Evolutionary conservation across 768 basidiomycete genomes (phyloP), one percentile per base, ranked within the genome.

Genomic region (Kwoniella botswanensis): DNA sequence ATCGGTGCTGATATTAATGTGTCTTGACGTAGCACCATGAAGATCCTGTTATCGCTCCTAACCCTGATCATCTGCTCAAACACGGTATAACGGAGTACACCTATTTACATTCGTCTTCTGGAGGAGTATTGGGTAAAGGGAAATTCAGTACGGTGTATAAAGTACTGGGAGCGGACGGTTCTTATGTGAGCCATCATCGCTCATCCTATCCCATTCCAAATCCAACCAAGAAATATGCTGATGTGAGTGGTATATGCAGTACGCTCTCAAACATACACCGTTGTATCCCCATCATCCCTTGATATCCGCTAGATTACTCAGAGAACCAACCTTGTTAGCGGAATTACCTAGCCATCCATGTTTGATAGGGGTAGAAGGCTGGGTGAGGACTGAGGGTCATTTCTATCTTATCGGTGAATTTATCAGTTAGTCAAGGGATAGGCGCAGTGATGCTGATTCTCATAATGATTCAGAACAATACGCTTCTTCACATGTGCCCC

Each of bases 231-330:
- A 17, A 18, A 1, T 26, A 41, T 21, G 12, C 15, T 7, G 15
- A 21, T 26, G 17, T 41, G 13, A 21, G 6, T 4, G 22, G 26
- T 15, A 17, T 21, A 22, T 24, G 1, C 76, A 86, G 85, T 84
- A 81, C 71, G 86, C 85, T 1, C 74, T 86, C 68, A 86, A 86
- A 72, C 84, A 85, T 66, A 86, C 86, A 1, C 84, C 85, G 0
- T 72, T 86, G 4, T 79, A 84, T 67, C 84, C 85, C 0, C 86
- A 86, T 67, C 86, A 86, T 74, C 85, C 85, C 7, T 76, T 86
- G n/a, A 86, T 86, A 59, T 82, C 85, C 5, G 76, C 82, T 2
- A 76, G 86, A 0, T 76, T 86, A 1, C 76, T 86, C 0, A 80
- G 86, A 26, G 86, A 86, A 65, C 86, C 86, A 0, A 83, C 79